A percentile compares a stretch with the other conserved stretches of the same genome.
Evolutionary conservation across 805 yeast species (phyloP).

Genomic region (Saccharomycopsis sp.): DNA sequence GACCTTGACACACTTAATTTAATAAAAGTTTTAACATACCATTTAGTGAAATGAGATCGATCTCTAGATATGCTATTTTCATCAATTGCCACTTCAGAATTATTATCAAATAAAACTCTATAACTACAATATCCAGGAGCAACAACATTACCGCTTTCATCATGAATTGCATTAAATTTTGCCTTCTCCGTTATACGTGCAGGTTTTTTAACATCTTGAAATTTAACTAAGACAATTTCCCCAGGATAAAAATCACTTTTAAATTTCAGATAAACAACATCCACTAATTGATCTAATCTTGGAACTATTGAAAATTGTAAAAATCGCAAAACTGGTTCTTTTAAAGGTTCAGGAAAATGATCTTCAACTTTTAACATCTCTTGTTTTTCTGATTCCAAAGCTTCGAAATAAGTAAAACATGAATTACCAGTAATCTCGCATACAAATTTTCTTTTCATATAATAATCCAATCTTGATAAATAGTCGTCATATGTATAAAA

Average conservation of each 20-base stretch:
- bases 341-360: slow-evolving; percentile 82
- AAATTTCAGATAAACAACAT: slow-evolving; percentile 71
- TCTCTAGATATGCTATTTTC: slow-evolving; percentile 73
- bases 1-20: slow-evolving; percentile 73
- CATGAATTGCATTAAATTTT: slow-evolving; percentile 38
- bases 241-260: slow-evolving; percentile 88
- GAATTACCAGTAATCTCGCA: slow-evolving; percentile 96
- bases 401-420: slow-evolving; percentile 85
- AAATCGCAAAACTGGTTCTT: slow-evolving; percentile 84
- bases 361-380: slow-evolving; percentile 62
- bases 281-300: slow-evolving; percentile 81
- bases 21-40: slow-evolving; percentile 82
- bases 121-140: slow-evolving; percentile 59
- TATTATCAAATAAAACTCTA: slow-evolving; percentile 54
- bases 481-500: slow-evolving; percentile 72
- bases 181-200: slow-evolving; percentile 21
- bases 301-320: slow-evolving; percentile 77
- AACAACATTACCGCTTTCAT: slow-evolving; percentile 30
- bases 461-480: slow-evolving; percentile 63
- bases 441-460: slow-evolving; percentile 70
- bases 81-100: slow-evolving; percentile 61
- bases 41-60: slow-evolving; percentile 80
- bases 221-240: slow-evolving; percentile 62
- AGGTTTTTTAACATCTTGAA: slow-evolving; percentile 18
- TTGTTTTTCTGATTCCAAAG: slow-evolving; percentile 64